Base-by-base conservation (phyloP, 2,329 filamentous ascomycete species). In the Aureobasidium musti region DNA sequence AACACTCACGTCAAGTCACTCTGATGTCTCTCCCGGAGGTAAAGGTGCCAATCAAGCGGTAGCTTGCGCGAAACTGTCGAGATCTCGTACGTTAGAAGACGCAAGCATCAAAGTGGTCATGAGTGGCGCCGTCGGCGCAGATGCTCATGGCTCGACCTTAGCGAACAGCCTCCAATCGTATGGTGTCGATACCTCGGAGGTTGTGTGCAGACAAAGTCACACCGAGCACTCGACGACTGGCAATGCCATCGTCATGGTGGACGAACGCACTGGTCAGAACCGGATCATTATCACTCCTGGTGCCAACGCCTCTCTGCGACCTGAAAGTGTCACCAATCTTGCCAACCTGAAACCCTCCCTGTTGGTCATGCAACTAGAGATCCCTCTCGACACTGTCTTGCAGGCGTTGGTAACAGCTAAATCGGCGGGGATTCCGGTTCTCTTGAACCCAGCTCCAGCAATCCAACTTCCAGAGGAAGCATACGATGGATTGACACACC, bases 31-130 rank as follows among this genome's bases (percentile, higher is more conserved):
- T 50, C 89, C 90, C 30, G 95, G 94, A 73, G 94, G 94, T 67
- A 98, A 98, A 81, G 95, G 94, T 69, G 92, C 92, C 69, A 98
- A 98, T 81, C 94, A 97, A 81, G 93, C 92, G 68, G 90, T 97
- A 14, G 92, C 92, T 28, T 92, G 89, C 79, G 90, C 89, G 59
- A 91, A 93, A 69, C 86, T 96, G 57, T 74, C 82, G 30, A 70
- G 17, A 67, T 67, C 4, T 56, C 61, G 69, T 0, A 72, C 73
- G 23, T 37, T n/a, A 74, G 76, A 71, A 17, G 14, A 59, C 14
- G 54, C 54, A 28, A 59, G 54, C 21, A 76, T 81, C 30, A 74
- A 78, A 49, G 81, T 83, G n/a, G 74, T 76, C 21, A 83, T 84
- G 80, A 74, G 83, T 6, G 82, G 82, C 17, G 79, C 79, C 39